phyloP scores from a whole-genome alignment of 1,284 basidiomycete species.

The Cryptococcus deneoformans region DNA sequence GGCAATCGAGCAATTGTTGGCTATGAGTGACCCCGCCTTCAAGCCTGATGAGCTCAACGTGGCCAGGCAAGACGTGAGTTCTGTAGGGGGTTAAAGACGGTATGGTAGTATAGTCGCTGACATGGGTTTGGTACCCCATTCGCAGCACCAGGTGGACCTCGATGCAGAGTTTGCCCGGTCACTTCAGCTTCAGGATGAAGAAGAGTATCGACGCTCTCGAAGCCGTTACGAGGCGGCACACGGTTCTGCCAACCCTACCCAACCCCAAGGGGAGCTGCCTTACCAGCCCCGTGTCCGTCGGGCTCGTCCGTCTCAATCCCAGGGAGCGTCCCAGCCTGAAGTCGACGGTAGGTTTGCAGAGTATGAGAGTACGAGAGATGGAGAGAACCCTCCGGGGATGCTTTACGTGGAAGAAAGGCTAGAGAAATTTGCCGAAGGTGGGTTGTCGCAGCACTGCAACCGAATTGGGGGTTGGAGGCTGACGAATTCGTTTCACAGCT shows the following conservation, averaged over 20 bases:
- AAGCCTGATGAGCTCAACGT: constrained; percentile 35
- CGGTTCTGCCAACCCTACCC: not conserved
- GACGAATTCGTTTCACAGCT: constrained; percentile 13
- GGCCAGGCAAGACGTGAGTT: constrained; percentile 31
- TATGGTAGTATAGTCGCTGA: not conserved
- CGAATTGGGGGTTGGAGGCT: not conserved
- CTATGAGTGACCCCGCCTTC: constrained; percentile 49
- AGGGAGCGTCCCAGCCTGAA: constrained; percentile 3
- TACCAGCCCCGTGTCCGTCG: constrained; percentile 46
- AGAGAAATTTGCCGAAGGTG: constrained; percentile 42
- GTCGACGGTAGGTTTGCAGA: not conserved
- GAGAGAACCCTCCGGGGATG: constrained; percentile 32
- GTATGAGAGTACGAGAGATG: constrained; percentile 8
- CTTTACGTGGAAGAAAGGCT: constrained; percentile 44
- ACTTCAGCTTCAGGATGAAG: constrained; percentile 44
- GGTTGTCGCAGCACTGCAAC: constrained; percentile 5
- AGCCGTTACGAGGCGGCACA: constrained; percentile 4
- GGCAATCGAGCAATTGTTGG: constrained; percentile 45
- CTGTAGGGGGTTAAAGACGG: not conserved
- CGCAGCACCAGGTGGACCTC: constrained; percentile 42
- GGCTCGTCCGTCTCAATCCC: constrained; percentile 11
- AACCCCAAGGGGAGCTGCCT: constrained; percentile 27
- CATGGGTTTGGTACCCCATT: not conserved
- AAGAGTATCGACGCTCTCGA: constrained; percentile 15
- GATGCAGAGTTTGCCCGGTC: constrained; percentile 48